Evolutionary conservation across 179 eudicot species (phyloP).

Genomic region (Carnegiea gigantea): DNA sequence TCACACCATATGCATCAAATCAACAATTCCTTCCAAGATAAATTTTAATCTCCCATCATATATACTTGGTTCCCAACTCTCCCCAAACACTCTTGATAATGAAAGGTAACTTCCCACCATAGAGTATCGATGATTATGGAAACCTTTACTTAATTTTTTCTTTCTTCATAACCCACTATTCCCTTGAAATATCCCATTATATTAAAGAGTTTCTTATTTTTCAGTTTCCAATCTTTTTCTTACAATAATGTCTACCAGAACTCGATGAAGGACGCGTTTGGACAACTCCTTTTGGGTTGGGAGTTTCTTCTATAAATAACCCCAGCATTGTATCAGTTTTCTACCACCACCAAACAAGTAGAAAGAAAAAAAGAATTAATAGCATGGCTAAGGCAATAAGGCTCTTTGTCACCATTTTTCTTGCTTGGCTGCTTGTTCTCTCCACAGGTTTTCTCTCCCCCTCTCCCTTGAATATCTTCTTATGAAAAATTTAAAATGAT

Average conservation of each 20-base stretch:
- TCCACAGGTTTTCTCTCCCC: slow-evolving; percentile 11
- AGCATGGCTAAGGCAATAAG: neutral
- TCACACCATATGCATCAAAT: no score
- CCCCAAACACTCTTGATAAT: neutral
- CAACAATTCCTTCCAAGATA: no score
- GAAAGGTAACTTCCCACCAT: neutral
- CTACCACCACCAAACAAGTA: neutral
- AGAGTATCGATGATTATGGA: no score
- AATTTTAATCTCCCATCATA: no score
- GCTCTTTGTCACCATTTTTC: neutral
- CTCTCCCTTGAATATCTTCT: neutral
- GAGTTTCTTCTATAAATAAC: slow-evolving; percentile 8
- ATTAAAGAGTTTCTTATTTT: neutral
- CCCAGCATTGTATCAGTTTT: neutral
- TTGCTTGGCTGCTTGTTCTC: slow-evolving; percentile 5
- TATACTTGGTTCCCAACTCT: no score
- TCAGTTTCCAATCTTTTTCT: neutral
- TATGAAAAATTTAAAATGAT: no score
- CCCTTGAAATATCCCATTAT: neutral
- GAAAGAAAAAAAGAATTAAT: neutral
- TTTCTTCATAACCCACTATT: neutral
- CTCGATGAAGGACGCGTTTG: neutral
- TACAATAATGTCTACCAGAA: neutral
- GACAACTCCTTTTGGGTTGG: neutral
- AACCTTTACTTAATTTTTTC: neutral